Evolutionary conservation across 2,329 filamentous ascomycete genomes (phyloP), one percentile per base, ranked within the genome.

Genomic region (Emydomyces testavorans): DNA sequence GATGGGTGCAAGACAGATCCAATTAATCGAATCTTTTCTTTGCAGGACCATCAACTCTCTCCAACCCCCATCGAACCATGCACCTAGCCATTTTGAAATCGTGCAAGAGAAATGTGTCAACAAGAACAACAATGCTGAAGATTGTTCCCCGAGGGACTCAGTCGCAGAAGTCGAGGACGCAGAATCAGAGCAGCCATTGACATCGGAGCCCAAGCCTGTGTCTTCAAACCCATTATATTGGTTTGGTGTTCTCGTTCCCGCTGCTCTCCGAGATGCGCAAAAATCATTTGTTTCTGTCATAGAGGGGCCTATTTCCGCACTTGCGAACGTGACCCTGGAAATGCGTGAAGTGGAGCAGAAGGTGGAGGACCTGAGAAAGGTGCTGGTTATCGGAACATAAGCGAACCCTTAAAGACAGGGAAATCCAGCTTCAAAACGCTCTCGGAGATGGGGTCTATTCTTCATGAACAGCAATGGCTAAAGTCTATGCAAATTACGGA

Each of bases 181-280:
- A 11, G 31, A 10, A 13, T 1, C 13, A 26, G 6, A 11, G 16
- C 11, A 23, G 6, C 24, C 21, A n/a, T 6, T 6, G 26, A 37
- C 20, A 21, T 31, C 38, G 20, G 6, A 52, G 37, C 41, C 52
- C 46, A 53, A 53, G 50, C 46, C 49, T 50, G 56, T 37, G 21
- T 61, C 62, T 16, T 57, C 58, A 40, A 65, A 74, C 50, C 71
- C 71, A 6, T 54, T 74, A 20, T 61, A 62, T 18, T 73, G 71
- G 71, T 74, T 71, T 54, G 71, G 71, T 4, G 68, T 74, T 34
- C 58, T 74, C 10, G 64, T 70, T 15, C 67, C 71, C 2, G 60
- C 61, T 7, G 62, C 67, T 20, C 60, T 74, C 29, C 68, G 68
- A 47, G 62, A 51, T 31, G 66, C 70, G 2, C 71, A 73, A 54